phyloP scores from a whole-genome alignment of 306 rosid species.

The Rosa chinensis region DNA sequence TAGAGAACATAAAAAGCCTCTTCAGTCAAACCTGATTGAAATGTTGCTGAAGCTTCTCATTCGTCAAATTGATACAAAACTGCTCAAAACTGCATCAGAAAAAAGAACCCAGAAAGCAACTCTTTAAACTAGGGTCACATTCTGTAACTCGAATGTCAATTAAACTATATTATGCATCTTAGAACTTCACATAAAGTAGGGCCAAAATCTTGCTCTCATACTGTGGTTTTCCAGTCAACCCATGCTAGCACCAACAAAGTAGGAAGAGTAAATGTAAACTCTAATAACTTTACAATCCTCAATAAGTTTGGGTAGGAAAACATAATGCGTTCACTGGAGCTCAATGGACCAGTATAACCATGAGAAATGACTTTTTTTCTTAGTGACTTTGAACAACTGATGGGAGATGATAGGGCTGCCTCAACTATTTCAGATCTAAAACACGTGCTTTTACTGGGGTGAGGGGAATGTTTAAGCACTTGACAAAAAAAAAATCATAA shows the following conservation, averaged over 20 bases:
- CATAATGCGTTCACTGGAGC: not conserved
- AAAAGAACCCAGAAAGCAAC: slow-evolving; percentile 7
- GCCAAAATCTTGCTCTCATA: slow-evolving; percentile 2
- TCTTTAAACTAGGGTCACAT: slow-evolving; percentile 2
- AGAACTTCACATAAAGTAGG: not conserved
- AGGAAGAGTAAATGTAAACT: not conserved
- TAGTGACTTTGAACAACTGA: not conserved
- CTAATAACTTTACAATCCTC: not conserved
- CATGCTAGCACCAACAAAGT: slow-evolving; percentile 8
- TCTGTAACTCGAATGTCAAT: not conserved
- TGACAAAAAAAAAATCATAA: slow-evolving; percentile 23
- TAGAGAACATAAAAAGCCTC: slow-evolving; percentile 22
- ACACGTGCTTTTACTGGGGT: not conserved
- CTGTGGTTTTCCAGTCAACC: not conserved
- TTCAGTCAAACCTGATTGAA: slow-evolving; percentile 83
- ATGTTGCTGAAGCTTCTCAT: slow-evolving; percentile 99
- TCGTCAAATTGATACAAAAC: slow-evolving; percentile 95
- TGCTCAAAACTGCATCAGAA: slow-evolving; percentile 85
- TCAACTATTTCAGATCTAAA: not conserved
- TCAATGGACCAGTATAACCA: slow-evolving; percentile 3
- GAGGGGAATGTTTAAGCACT: slow-evolving; percentile 4
- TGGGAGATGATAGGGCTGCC: not conserved
- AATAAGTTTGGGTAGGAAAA: not conserved
- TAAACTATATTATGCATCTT: not conserved
- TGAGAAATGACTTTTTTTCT: not conserved